Conservation (phyloP, 208 protist genomes). For the Trypanosoma lewisi region DNA sequence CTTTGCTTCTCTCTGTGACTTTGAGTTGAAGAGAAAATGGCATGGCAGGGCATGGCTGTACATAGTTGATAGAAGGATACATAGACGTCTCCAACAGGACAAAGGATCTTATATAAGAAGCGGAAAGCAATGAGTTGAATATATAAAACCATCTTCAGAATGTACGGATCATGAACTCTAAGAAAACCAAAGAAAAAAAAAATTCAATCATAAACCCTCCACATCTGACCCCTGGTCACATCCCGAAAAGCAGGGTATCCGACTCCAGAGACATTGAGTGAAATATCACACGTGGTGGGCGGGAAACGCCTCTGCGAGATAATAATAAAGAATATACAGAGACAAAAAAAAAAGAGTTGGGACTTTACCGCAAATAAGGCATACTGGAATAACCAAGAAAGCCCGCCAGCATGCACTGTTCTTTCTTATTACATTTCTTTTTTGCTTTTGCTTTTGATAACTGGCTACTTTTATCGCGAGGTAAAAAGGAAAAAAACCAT, state of each 20-base stretch:
- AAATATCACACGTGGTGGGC: not conserved
- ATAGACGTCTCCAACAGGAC: not conserved
- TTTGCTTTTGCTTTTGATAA: too few relatives aligned
- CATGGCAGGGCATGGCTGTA: not conserved
- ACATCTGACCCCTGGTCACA: too few relatives aligned
- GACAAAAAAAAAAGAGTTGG: not conserved
- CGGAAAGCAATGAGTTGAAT: not conserved
- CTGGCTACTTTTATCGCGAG: too few relatives aligned
- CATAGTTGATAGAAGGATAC: not conserved
- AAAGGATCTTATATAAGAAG: not conserved
- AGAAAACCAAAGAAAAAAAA: not conserved
- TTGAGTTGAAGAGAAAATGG: not conserved
- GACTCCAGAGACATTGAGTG: not conserved
- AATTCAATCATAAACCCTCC: too few relatives aligned
- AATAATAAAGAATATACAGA: not conserved
- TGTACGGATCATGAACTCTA: not conserved
- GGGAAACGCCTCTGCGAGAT: not conserved
- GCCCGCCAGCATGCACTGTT: too few relatives aligned
- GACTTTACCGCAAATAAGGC: too few relatives aligned
- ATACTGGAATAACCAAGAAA: too few relatives aligned
- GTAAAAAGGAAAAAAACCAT: too few relatives aligned
- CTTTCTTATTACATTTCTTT: too few relatives aligned
- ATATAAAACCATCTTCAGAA: not conserved
- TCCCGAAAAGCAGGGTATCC: too few relatives aligned
- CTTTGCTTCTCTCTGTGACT: not conserved